Conservation (phyloP, 495 filamentous ascomycete species). For the Chaetomium cochliodes region DNA sequence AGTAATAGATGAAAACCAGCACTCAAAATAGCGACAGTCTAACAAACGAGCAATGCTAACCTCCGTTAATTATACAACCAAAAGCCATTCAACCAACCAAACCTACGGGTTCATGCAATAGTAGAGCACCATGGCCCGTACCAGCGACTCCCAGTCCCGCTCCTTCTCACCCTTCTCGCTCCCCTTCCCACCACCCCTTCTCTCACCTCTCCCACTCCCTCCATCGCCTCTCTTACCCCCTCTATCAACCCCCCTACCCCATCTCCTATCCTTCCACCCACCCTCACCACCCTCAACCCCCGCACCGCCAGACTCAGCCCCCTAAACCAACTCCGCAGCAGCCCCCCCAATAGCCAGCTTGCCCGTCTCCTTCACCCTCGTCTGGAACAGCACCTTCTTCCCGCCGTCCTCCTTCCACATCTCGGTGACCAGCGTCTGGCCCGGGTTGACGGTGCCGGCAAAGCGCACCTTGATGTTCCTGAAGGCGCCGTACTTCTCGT, state of each 20-base stretch:
- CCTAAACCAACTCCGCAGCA: slow-evolving; percentile 69
- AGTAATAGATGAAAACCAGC: background rate
- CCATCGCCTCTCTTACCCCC: too few relatives aligned
- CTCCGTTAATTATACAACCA: background rate
- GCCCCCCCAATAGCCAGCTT: slow-evolving; percentile 88
- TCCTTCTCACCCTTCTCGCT: background rate
- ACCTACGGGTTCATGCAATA: background rate
- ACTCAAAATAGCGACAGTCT: background rate
- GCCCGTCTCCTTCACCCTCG: slow-evolving; percentile 91
- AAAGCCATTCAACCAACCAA: background rate
- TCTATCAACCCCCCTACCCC: too few relatives aligned
- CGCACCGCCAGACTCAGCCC: background rate
- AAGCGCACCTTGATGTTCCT: slow-evolving; percentile 97
- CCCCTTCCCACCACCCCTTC: background rate
- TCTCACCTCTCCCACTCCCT: background rate
- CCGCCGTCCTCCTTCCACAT: slow-evolving; percentile 91
- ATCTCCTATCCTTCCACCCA: too few relatives aligned
- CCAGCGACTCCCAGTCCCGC: background rate
- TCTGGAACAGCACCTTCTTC: slow-evolving; percentile 83
- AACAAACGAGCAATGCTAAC: background rate
- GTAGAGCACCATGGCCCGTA: background rate
- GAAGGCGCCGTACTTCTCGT: slow-evolving; percentile 76
- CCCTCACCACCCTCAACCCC: background rate
- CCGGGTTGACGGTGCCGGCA: slow-evolving; percentile 86
- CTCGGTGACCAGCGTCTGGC: slow-evolving; percentile 92